These are phyloP conservation scores for Exophiala bonariae DNA, from an alignment of 2,329 filamentous ascomycete species.

Conservation along the genomic window DNA sequence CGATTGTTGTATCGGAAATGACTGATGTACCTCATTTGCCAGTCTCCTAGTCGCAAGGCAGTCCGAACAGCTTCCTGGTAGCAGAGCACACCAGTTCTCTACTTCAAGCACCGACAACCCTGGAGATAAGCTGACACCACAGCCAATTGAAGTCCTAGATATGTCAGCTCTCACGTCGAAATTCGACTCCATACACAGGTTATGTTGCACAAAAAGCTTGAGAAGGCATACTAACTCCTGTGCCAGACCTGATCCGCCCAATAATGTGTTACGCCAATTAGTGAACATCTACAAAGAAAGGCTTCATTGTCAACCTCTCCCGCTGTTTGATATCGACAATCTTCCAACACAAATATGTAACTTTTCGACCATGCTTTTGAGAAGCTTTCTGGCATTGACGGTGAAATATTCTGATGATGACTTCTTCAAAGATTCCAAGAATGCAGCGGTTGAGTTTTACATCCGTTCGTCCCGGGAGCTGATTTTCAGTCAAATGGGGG, in stretches of 20 bases:
- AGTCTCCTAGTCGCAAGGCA: conserved; percentile 8
- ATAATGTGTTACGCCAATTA: conserved; percentile 39
- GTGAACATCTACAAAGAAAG: conserved; percentile 48
- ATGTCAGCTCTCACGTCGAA: not conserved
- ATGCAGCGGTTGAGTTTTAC: conserved; percentile 31
- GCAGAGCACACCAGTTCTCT: conserved; percentile 14
- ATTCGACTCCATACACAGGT: conserved; percentile 11
- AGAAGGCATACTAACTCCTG: conserved; percentile 19
- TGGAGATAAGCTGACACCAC: not conserved
- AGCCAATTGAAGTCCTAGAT: not conserved
- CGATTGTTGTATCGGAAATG: not conserved
- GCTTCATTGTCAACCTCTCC: conserved; percentile 52
- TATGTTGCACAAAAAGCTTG: not conserved
- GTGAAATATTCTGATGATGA: conserved; percentile 42
- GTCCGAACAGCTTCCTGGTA: conserved; percentile 18
- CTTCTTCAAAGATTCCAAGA: conserved; percentile 24
- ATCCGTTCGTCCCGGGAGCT: conserved; percentile 35
- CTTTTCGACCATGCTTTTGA: conserved; percentile 42
- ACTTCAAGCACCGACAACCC: not conserved
- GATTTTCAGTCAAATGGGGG: conserved; percentile 13
- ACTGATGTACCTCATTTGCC: conserved; percentile 1
- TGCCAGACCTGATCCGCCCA: conserved; percentile 37
- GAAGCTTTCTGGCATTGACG: conserved; percentile 43
- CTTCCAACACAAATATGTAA: conserved; percentile 26
- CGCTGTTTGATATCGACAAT: conserved; percentile 40